Conservation (phyloP, 805 yeast genomes). For the Wickerhamiella kazuoi region DNA sequence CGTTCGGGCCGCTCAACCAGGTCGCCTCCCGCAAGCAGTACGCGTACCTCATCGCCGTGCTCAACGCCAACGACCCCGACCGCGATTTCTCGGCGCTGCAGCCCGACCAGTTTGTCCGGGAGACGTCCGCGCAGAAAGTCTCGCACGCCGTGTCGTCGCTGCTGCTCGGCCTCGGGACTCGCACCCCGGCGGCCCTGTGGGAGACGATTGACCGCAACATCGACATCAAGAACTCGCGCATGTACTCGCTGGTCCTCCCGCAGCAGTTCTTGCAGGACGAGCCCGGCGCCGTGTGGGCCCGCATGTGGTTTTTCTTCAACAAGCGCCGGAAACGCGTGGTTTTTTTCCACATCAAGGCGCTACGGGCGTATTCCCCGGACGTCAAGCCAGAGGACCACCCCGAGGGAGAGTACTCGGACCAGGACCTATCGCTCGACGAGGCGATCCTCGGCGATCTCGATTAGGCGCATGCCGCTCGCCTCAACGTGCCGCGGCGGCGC, state of each 20-base stretch:
- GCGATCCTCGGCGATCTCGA: neutral
- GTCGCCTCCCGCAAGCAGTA: slow-evolving; percentile 77
- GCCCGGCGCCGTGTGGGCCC: slow-evolving; percentile 48
- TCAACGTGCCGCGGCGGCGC: no score
- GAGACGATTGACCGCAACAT: slow-evolving; percentile 70
- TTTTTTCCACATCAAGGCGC: slow-evolving; percentile 45
- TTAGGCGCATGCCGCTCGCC: no score
- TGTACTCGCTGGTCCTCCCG: slow-evolving; percentile 26
- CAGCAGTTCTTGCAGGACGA: slow-evolving; percentile 42
- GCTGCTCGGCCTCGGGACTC: slow-evolving; percentile 37
- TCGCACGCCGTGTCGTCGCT: slow-evolving; percentile 58
- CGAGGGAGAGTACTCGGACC: slow-evolving; percentile 15
- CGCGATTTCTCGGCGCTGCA: slow-evolving; percentile 80
- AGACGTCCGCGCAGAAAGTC: slow-evolving; percentile 21
- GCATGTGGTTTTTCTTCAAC: slow-evolving; percentile 83
- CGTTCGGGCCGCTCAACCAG: slow-evolving; percentile 83
- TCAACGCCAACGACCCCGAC: slow-evolving; percentile 88
- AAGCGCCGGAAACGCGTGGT: slow-evolving; percentile 85
- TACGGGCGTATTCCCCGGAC: slow-evolving; percentile 19
- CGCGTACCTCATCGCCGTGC: slow-evolving; percentile 75
- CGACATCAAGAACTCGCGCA: slow-evolving; percentile 39
- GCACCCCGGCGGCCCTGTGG: slow-evolving; percentile 60
- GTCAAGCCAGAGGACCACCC: slow-evolving; percentile 22
- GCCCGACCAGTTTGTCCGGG: slow-evolving; percentile 57
- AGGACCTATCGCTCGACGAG: neutral